Evolutionary conservation across 139 green algal genomes (phyloP), one percentile per base, ranked within the genome.

Genomic region (Dunaliella primolecta): DNA sequence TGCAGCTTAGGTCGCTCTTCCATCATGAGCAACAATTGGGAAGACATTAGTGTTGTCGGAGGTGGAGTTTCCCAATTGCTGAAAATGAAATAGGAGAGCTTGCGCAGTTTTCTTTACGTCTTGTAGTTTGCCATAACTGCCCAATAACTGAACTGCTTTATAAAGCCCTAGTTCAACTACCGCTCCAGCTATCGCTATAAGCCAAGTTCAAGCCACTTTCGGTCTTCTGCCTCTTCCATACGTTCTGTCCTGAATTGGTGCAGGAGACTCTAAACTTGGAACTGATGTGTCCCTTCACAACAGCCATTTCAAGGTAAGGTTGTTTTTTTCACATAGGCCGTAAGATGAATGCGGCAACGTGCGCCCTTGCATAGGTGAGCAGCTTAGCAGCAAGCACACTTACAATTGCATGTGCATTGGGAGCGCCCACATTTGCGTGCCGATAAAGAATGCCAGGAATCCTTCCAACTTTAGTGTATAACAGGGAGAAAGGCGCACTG

Each of bases 261-360:
- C 46, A 64, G 46, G 46, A 25, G 46, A 64, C 46, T 15, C 46
- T 25, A 64, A 64, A 25, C 46, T 83, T n/a, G 3, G 38, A 36
- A 83, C 34, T 75, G 46, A 83, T 75, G 79, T 37, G 34, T 74
- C 38, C 15, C 11, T 75, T 11, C 30, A 75, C 29, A 80, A 80
- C 75, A 23, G 29, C 36, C 75, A 36, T n/a, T 80, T 80, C 75
- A 2, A 36, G 75, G 75, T 80, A 77, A 15, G 46, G 46, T 64
- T 64, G 46, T 15, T 25, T 7, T 64, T 64, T 64, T 64, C 46
- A 64, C 15, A 15, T 15, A 64, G 7, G 7, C 46, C 7, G 46
- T 64, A 15, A 25, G 46, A 64, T 15, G 46, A n/a, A 7, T 64
- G 46, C 46, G 46, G 46, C 15, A 15, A 64, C 46, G 46, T n/a